Evolutionary conservation across 148 eudicot species (phyloP).

Genomic region (Camellia lanceoleosa): DNA sequence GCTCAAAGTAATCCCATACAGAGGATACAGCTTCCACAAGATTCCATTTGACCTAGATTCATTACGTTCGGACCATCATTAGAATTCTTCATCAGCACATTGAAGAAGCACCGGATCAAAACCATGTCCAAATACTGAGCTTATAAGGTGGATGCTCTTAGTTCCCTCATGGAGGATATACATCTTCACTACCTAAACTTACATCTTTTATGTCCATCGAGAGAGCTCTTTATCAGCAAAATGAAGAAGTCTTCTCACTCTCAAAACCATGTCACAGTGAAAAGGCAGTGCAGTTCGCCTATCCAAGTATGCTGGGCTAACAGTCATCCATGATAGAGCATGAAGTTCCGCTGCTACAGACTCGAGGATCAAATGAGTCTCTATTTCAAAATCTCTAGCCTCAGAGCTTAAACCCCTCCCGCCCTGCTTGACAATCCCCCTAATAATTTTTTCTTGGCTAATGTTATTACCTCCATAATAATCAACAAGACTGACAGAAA

Average conservation of each 20-base stretch:
- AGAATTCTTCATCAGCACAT: background rate
- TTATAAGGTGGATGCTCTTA: background rate
- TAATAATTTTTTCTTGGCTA: slow-evolving; percentile 41
- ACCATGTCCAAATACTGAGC: background rate
- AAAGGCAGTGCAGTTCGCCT: slow-evolving; percentile 86
- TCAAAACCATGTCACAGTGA: slow-evolving; percentile 85
- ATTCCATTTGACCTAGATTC: background rate
- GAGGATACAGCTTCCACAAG: background rate
- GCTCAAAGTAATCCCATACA: background rate
- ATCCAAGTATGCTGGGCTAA: slow-evolving; percentile 87
- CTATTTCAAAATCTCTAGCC: slow-evolving; percentile 56
- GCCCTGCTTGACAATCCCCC: slow-evolving; percentile 41
- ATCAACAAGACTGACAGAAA: slow-evolving; percentile 80
- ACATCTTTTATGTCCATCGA: slow-evolving; percentile 36
- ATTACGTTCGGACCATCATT: background rate
- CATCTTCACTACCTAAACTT: slow-evolving; percentile 12
- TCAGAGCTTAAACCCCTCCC: slow-evolving; percentile 41
- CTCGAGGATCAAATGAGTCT: slow-evolving; percentile 63
- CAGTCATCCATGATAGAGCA: slow-evolving; percentile 95
- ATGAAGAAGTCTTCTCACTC: slow-evolving; percentile 78
- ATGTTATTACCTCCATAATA: slow-evolving; percentile 66
- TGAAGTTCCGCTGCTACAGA: slow-evolving; percentile 76
- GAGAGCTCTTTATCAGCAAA: slow-evolving; percentile 80
- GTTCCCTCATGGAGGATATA: background rate
- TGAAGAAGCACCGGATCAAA: background rate